Conservation (phyloP, 2,329 filamentous ascomycete species). For the Fusarium siculi region DNA sequence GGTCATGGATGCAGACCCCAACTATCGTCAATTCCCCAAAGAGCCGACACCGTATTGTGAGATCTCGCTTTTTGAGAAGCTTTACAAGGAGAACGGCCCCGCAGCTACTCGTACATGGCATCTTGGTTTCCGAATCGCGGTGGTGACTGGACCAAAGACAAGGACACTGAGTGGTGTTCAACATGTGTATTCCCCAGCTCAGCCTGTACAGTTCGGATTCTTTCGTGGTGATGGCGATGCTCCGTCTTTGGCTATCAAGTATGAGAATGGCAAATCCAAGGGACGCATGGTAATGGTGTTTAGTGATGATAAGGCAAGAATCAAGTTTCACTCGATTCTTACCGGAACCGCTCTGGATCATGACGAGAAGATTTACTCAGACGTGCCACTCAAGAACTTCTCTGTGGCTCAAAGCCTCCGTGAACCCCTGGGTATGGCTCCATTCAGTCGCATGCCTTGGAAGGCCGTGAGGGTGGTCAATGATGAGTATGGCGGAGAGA, state of each 20-base stretch:
- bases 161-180: conserved; percentile 82
- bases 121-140: conserved; percentile 80
- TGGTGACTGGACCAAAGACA: conserved; percentile 80
- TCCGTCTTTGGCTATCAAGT: conserved; percentile 76
- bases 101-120: conserved; percentile 79
- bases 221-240: conserved; percentile 76
- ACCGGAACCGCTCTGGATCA: conserved; percentile 75
- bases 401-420: conserved; percentile 66
- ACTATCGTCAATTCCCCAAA: conserved; percentile 77
- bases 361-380: conserved; percentile 76
- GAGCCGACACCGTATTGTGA: conserved; percentile 79
- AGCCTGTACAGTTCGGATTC: conserved; percentile 82
- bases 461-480: conserved; percentile 78
- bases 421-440: conserved; percentile 60
- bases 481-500: conserved; percentile 68
- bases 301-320: conserved; percentile 75
- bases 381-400: conserved; percentile 74
- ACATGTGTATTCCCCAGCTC: conserved; percentile 71
- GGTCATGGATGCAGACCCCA: conserved; percentile 79
- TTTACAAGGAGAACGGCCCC: conserved; percentile 74
- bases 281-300: conserved; percentile 84
- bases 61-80: conserved; percentile 79
- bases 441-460: conserved; percentile 68
- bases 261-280: conserved; percentile 72
- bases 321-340: conserved; percentile 76